Percentiles rank a stretch among this genome's conserved stretches.
These are phyloP conservation scores for Coemansia sp. DNA, from an alignment of 192 early-diverging fungal species.

Conservation along the genomic window DNA sequence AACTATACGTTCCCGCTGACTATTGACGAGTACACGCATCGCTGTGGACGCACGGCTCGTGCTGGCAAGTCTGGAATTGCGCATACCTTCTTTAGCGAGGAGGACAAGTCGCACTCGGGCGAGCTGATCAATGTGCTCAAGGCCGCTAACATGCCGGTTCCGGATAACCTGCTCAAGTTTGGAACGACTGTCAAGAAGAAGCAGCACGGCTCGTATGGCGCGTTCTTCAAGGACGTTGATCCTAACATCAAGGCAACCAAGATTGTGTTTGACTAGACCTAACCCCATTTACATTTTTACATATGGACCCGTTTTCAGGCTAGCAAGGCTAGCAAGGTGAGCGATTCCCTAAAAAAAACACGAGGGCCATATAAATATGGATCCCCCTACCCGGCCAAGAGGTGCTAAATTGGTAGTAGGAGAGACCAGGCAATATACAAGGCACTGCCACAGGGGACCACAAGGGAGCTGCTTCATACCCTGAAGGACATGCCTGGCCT, in stretches of 20 bases:
- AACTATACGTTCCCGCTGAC: slow-evolving; percentile 97
- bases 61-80: slow-evolving; percentile 88
- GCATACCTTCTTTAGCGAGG: slow-evolving; percentile 89
- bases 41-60: slow-evolving; percentile 95
- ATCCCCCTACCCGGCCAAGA: no score
- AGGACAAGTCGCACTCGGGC: slow-evolving; percentile 87
- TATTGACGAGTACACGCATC: slow-evolving; percentile 89
- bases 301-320: no score
- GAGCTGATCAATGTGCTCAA: slow-evolving; percentile 89
- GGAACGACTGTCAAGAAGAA: slow-evolving; percentile 97
- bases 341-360: no score
- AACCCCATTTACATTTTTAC: no score
- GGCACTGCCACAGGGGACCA: no score
- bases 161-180: slow-evolving; percentile 86
- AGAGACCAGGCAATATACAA: no score
- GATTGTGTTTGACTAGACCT: slow-evolving; percentile 73
- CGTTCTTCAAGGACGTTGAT: slow-evolving; percentile 91
- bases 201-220: slow-evolving; percentile 91
- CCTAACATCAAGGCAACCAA: slow-evolving; percentile 80
- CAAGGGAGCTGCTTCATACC: no score
- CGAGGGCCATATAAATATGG: no score
- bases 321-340: no score
- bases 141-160: slow-evolving; percentile 81
- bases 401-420: no score
- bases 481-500: no score